These are phyloP conservation scores for Tetragonia tetragonoides DNA, from an alignment of 148 eudicot species.

Conservation along the genomic window DNA sequence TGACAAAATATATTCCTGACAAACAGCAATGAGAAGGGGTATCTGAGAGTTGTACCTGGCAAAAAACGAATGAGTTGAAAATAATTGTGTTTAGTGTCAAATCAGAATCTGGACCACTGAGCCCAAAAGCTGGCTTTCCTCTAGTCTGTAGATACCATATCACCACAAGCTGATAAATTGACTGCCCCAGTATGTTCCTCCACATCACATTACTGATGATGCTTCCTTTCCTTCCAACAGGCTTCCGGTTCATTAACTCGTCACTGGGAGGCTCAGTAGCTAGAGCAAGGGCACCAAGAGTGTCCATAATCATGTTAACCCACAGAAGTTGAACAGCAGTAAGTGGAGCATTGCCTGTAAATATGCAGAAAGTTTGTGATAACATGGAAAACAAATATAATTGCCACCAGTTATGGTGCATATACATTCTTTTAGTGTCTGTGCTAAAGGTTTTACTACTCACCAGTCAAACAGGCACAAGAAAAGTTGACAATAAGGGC, in stretches of 20 bases:
- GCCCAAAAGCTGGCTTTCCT: conserved; percentile 29
- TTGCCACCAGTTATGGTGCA: background rate
- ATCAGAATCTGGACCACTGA: conserved; percentile 32
- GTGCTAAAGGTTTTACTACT: background rate
- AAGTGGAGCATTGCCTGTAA: conserved; percentile 54
- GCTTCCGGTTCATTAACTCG: conserved; percentile 42
- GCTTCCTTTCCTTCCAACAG: conserved; percentile 48
- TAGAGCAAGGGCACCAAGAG: conserved; percentile 60
- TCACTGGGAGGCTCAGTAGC: conserved; percentile 62
- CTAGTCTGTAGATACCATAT: conserved; percentile 36
- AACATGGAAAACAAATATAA: background rate
- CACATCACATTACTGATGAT: conserved; percentile 53
- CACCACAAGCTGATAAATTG: conserved; percentile 45
- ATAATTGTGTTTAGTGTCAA: conserved; percentile 41
- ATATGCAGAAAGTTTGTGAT: background rate
- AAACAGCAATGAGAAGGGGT: background rate
- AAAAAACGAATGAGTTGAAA: conserved; percentile 56
- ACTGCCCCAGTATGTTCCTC: conserved; percentile 59
- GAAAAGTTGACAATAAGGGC: conserved; percentile 80
- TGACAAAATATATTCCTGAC: background rate
- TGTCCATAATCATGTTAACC: conserved; percentile 71
- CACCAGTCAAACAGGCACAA: conserved; percentile 91
- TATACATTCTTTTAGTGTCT: background rate
- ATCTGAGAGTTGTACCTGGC: conserved; percentile 38
- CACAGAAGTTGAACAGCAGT: conserved; percentile 60